Percentiles rank a stretch among this genome's conserved stretches.
Evolutionary conservation across 2,329 filamentous ascomycete genomes (phyloP).

Genomic region (Alternaria atra): DNA sequence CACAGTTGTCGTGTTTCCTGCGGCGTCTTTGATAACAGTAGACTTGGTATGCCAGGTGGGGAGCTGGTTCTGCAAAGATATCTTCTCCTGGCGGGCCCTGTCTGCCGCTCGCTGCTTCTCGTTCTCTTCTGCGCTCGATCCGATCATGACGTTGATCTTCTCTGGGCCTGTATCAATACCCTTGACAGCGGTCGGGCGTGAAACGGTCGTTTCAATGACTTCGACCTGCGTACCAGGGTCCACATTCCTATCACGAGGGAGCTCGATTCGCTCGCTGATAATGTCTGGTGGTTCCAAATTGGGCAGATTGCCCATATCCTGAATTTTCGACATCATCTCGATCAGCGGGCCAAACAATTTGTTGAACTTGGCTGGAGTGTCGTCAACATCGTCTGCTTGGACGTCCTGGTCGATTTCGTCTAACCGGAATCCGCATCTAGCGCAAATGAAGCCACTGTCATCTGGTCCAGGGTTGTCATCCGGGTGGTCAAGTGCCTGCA

Average conservation of each 20-base stretch:
- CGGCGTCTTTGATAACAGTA: constrained; percentile 64
- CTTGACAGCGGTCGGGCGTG: constrained; percentile 73
- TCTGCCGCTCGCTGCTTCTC: constrained; percentile 74
- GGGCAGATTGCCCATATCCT: constrained; percentile 80
- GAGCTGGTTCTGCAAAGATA: constrained; percentile 73
- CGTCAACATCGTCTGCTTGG: constrained; percentile 49
- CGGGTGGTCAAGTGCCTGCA: constrained; percentile 85
- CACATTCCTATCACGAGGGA: constrained; percentile 70
- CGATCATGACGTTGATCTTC: constrained; percentile 75
- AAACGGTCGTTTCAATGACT: constrained; percentile 62
- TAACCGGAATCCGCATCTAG: constrained; percentile 74
- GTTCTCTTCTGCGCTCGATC: constrained; percentile 70
- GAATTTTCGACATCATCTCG: constrained; percentile 66
- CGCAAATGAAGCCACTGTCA: constrained; percentile 75
- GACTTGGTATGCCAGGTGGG: constrained; percentile 77
- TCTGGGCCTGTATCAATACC: constrained; percentile 72
- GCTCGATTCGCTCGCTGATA: constrained; percentile 68
- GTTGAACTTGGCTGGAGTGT: constrained; percentile 65
- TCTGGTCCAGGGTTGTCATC: constrained; percentile 62
- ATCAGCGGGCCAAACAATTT: constrained; percentile 82
- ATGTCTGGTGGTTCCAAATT: constrained; percentile 77
- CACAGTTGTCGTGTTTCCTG: constrained; percentile 54
- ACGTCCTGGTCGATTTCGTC: constrained; percentile 40
- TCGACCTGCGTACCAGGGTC: constrained; percentile 70
- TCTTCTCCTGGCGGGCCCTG: constrained; percentile 69